Percentiles rank a stretch among this genome's conserved stretches.
Evolutionary conservation across 2,329 filamentous ascomycete genomes (phyloP).

Genomic region (Dothiorella sarmentorum): DNA sequence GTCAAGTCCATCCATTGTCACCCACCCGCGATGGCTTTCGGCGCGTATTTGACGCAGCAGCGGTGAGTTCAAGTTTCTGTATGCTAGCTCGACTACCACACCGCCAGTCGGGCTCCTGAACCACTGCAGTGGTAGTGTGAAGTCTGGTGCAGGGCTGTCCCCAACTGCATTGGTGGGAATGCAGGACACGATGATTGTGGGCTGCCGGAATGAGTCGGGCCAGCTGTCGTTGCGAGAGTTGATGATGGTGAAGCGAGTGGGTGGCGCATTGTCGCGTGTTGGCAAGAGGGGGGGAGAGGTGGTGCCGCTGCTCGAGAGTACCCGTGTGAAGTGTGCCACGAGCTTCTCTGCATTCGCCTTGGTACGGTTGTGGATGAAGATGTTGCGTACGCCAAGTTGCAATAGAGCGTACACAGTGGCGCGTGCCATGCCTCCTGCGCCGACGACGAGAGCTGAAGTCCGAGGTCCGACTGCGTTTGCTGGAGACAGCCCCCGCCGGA

Average conservation of each 20-base stretch:
- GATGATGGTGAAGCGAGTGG: slow-evolving; percentile 55
- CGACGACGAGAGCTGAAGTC: slow-evolving; percentile 53
- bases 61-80: slow-evolving; percentile 70
- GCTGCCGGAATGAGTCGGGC: slow-evolving; percentile 60
- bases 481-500: slow-evolving; percentile 68
- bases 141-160: slow-evolving; percentile 63
- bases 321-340: slow-evolving; percentile 63
- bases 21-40: slow-evolving; percentile 62
- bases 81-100: slow-evolving; percentile 69
- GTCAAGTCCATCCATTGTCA: slow-evolving; percentile 72
- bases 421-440: slow-evolving; percentile 71
- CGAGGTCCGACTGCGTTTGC: slow-evolving; percentile 57
- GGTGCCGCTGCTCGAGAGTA: slow-evolving; percentile 7
- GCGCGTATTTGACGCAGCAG: slow-evolving; percentile 64
- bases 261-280: slow-evolving; percentile 25
- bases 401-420: slow-evolving; percentile 76
- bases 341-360: slow-evolving; percentile 63
- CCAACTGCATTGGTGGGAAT: slow-evolving; percentile 69
- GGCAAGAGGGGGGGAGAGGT: slow-evolving; percentile 20
- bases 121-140: slow-evolving; percentile 67
- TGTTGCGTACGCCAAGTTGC: slow-evolving; percentile 70
- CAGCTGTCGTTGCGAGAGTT: slow-evolving; percentile 58
- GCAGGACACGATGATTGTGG: slow-evolving; percentile 73
- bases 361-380: slow-evolving; percentile 72
- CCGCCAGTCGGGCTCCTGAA: slow-evolving; percentile 69